Evolutionary conservation across 2,329 filamentous ascomycete species (phyloP).

Genomic region (Paecilomyces fulvus): DNA sequence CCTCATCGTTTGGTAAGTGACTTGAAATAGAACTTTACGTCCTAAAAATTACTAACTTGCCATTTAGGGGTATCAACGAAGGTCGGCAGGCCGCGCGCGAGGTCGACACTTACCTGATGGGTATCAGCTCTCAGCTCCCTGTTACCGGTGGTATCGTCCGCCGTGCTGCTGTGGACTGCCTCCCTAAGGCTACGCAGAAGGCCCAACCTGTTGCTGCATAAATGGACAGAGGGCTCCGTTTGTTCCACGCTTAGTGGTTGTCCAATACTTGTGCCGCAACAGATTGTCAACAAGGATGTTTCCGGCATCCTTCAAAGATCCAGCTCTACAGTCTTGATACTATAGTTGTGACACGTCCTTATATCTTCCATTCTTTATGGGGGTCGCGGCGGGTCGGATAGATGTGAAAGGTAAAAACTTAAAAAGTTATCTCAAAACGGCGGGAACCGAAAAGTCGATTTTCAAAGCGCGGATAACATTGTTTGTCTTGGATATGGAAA

Average conservation of each 20-base stretch:
- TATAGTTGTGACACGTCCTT: neutral
- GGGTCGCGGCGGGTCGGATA: neutral
- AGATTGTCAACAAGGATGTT: neutral
- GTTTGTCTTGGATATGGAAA: neutral
- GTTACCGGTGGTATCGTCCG: slow-evolving; percentile 91
- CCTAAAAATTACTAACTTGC: slow-evolving; percentile 6
- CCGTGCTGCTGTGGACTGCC: slow-evolving; percentile 51
- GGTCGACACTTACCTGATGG: slow-evolving; percentile 79
- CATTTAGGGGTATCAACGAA: slow-evolving; percentile 81
- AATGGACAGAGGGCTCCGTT: neutral
- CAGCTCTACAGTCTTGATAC: neutral
- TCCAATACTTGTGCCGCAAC: neutral
- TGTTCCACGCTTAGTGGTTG: neutral
- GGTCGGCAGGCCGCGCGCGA: slow-evolving; percentile 87
- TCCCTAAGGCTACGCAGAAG: slow-evolving; percentile 21
- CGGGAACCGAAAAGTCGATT: neutral
- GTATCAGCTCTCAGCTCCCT: slow-evolving; percentile 65
- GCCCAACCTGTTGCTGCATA: slow-evolving; percentile 23
- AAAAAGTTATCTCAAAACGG: neutral
- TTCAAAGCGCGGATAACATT: neutral
- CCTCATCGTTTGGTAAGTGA: slow-evolving; percentile 81
- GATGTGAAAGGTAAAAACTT: neutral
- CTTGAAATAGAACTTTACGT: neutral
- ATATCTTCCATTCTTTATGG: neutral
- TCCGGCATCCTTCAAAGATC: neutral